phyloP scores from a whole-genome alignment of 768 basidiomycete species.

The Podaxis carcinomalis region DNA sequence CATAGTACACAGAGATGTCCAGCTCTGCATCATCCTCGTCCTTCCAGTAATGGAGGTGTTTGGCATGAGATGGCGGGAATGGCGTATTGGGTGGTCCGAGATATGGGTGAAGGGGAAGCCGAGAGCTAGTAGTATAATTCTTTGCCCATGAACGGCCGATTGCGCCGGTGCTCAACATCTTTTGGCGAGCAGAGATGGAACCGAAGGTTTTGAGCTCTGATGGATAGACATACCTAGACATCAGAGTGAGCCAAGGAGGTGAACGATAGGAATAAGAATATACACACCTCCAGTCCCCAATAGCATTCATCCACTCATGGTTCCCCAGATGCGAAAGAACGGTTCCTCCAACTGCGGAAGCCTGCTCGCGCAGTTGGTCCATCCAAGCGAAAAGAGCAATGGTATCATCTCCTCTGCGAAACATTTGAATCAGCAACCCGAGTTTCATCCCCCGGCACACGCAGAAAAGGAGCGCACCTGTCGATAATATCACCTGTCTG shows the following conservation, averaged over 20 bases:
- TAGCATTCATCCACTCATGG: conserved; percentile 94
- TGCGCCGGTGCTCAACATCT: conserved; percentile 67
- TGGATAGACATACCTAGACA: conserved; percentile 73
- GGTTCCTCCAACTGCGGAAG: conserved; percentile 59
- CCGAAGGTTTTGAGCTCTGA: conserved; percentile 84
- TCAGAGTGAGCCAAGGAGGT: background rate
- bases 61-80: conserved; percentile 37
- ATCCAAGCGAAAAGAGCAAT: conserved; percentile 82
- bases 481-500: conserved; percentile 98
- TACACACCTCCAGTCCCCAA: conserved; percentile 40
- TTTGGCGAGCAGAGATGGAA: conserved; percentile 62
- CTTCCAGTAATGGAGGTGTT: conserved; percentile 26
- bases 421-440: background rate
- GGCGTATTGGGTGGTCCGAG: conserved; percentile 66
- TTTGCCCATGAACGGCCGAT: conserved; percentile 80
- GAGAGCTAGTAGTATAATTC: conserved; percentile 80
- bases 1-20: conserved; percentile 15
- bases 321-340: conserved; percentile 85
- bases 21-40: conserved; percentile 18
- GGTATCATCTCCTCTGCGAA: conserved; percentile 78
- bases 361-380: conserved; percentile 78
- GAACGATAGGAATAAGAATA: background rate
- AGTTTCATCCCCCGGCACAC: background rate
- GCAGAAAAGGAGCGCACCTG: conserved; percentile 42
- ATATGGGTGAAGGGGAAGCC: conserved; percentile 74